Conservation (phyloP, 495 filamentous ascomycete genomes). For the Penicillium chermesinum region DNA sequence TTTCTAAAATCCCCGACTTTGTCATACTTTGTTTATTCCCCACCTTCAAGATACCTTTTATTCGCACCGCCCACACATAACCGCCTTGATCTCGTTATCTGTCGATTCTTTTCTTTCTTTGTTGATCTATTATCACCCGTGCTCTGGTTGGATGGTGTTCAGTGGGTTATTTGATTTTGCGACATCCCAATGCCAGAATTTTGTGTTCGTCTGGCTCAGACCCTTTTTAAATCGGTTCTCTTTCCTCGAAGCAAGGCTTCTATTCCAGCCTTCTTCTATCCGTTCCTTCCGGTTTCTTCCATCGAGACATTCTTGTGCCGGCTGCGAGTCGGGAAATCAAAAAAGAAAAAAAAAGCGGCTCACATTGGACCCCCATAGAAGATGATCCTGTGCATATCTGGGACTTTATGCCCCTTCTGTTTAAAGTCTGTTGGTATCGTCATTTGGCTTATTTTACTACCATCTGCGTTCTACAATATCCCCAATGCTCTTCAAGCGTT, state of each 20-base stretch:
- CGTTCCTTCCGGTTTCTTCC: slow-evolving; percentile 16
- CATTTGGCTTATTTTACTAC: slow-evolving; percentile 17
- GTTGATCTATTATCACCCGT: slow-evolving; percentile 13
- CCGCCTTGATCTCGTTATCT: slow-evolving; percentile 1
- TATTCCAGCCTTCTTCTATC: slow-evolving; percentile 7
- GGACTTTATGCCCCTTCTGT: background rate
- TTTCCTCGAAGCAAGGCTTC: slow-evolving; percentile 15
- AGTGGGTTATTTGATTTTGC: slow-evolving; percentile 17
- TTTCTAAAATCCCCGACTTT: background rate
- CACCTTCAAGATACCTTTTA: slow-evolving; percentile 10
- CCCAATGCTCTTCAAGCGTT: slow-evolving; percentile 28
- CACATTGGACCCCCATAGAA: background rate
- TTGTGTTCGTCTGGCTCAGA: slow-evolving; percentile 13
- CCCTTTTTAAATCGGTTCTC: slow-evolving; percentile 10
- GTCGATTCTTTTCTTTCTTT: slow-evolving; percentile 15
- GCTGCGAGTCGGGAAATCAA: no score
- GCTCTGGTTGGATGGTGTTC: slow-evolving; percentile 42
- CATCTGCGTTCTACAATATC: slow-evolving; percentile 29
- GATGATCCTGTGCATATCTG: background rate
- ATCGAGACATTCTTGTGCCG: slow-evolving; percentile 8
- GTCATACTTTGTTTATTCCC: background rate
- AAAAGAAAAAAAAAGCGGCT: slow-evolving; percentile 1
- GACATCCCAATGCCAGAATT: slow-evolving; percentile 2
- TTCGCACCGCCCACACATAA: slow-evolving; percentile 4
- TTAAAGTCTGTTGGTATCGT: background rate